Evolutionary conservation across 257 asterid genomes (phyloP).

Genomic region (Solanum sejunctum): DNA sequence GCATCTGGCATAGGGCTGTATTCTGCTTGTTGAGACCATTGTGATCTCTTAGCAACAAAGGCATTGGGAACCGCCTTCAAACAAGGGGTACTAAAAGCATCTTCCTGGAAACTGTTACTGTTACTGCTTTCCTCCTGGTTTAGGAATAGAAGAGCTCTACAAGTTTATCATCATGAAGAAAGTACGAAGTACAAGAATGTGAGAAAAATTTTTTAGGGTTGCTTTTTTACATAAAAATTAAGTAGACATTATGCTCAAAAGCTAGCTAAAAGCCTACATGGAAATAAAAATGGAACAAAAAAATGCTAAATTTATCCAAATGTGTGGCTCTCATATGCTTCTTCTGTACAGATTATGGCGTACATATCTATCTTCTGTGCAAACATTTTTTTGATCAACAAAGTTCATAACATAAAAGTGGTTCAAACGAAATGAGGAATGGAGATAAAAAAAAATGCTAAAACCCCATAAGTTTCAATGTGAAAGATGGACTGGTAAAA

Average conservation of each 20-base stretch:
- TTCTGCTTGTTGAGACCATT: constrained; percentile 36
- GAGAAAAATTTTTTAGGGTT: background rate
- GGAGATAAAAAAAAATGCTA: background rate
- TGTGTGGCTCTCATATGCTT: background rate
- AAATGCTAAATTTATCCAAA: background rate
- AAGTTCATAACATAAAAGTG: background rate
- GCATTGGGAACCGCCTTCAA: constrained; percentile 52
- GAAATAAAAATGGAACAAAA: background rate
- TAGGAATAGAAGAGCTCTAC: background rate
- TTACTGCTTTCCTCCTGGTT: constrained; percentile 41
- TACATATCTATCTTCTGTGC: background rate
- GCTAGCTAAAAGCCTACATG: background rate
- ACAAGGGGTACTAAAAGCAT: constrained; percentile 68
- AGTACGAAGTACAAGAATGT: background rate
- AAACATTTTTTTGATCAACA: background rate
- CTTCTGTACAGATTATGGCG: background rate
- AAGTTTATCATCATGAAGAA: background rate
- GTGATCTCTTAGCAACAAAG: constrained; percentile 72
- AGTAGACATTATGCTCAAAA: background rate
- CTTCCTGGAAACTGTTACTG: constrained; percentile 35
- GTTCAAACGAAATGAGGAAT: background rate
- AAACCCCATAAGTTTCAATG: background rate
- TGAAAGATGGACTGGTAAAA: background rate
- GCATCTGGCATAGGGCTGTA: constrained; percentile 82
- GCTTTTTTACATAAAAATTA: background rate